Evolutionary conservation across 2,329 filamentous ascomycete genomes (phyloP), one percentile per base, ranked within the genome.

Genomic region (Botrytis porri): DNA sequence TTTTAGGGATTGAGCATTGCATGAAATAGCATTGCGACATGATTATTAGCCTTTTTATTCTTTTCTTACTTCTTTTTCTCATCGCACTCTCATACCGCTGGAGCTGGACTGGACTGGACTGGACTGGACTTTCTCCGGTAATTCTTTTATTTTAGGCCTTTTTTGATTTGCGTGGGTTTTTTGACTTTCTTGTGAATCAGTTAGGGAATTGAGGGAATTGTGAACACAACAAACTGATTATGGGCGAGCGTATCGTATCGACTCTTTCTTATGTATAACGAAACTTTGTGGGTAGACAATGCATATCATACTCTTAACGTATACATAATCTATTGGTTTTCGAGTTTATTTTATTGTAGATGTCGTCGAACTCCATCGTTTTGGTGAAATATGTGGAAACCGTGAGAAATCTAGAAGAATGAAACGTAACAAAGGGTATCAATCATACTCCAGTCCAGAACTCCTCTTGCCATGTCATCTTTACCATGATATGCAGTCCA

Each of bases 261-360:
- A 29, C 65, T 67, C 41, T 79, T 78, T 79, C 77, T 76, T 80
- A 78, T 80, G 78, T 80, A 79, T 78, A 75, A 80, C 75, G 78
- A 80, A 54, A 41, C 73, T 73, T 76, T 76, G 75, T 71, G 77
- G 74, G 76, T 78, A 77, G 73, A 77, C 76, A 86, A 87, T 73
- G 65, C 74, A 75, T 75, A 65, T 74, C 67, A 74, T 57, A 75
- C 73, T 54, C 60, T 69, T 66, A 64, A 73, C 29, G 65, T 61
- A 48, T 57, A 54, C 18, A 41, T 70, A 60, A 39, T 69, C n/a
- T 48, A 65, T 73, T n/a, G 10, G 9, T 29, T 25, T 16, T 57
- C n/a, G 12, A 37, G 61, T 9, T 65, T 41, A 37, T n/a, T 9
- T 32, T n/a, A 20, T 8, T 8, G 14, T 39, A 22, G 29, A 54